Percentiles rank a stretch among this genome's conserved stretches.
Conservation (phyloP, 257 asterid genomes). For the Jasminum sambac region DNA sequence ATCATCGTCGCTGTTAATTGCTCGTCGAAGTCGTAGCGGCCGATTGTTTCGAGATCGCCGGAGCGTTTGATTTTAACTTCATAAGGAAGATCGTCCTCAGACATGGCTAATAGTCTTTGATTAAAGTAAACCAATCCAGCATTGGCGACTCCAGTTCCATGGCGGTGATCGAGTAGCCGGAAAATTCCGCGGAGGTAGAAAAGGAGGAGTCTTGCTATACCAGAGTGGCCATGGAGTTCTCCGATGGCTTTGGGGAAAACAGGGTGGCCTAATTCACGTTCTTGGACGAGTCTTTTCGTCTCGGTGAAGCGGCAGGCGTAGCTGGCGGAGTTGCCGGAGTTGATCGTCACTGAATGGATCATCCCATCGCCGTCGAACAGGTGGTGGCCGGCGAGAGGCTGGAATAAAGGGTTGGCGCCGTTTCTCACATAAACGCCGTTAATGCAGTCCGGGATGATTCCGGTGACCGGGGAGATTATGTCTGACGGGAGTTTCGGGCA, state of each 20-base stretch:
- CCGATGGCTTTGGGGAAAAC: conserved; percentile 78
- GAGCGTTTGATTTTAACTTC: conserved; percentile 37
- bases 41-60: conserved; percentile 55
- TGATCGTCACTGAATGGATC: conserved; percentile 56
- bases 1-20: conserved; percentile 55
- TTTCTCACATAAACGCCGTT: conserved; percentile 62
- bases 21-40: conserved; percentile 41
- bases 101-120: conserved; percentile 58
- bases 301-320: conserved; percentile 71
- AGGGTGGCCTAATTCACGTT: conserved; percentile 54
- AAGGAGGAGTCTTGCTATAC: conserved; percentile 49
- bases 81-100: conserved; percentile 74
- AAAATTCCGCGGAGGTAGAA: conserved; percentile 53
- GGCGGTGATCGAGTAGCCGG: conserved; percentile 53
- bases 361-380: conserved; percentile 80
- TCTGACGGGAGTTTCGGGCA: conserved; percentile 50
- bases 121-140: conserved; percentile 62
- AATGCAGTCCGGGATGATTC: conserved; percentile 48
- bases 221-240: conserved; percentile 67
- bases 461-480: conserved; percentile 48
- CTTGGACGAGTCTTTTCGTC: conserved; percentile 56
- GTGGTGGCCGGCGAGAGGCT: conserved; percentile 65
- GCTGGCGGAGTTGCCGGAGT: conserved; percentile 39
- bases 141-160: conserved; percentile 66
- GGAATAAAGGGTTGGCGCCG: conserved; percentile 75